Evolutionary conservation across 2,329 filamentous ascomycete species (phyloP).

Genomic region (Fusarium illudens): DNA sequence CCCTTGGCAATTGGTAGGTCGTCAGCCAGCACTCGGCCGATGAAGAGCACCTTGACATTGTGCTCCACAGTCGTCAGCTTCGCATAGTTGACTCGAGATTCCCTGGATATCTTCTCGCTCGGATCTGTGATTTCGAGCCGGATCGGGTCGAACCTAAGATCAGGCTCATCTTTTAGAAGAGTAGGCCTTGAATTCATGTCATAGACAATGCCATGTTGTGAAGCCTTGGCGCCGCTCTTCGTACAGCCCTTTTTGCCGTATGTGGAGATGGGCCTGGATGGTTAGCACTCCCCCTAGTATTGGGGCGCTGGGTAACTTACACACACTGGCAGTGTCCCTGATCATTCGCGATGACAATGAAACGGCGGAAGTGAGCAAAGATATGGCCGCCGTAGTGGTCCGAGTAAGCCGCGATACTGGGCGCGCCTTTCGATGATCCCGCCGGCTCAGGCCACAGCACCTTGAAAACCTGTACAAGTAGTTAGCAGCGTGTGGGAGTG

Average conservation of each 20-base stretch:
- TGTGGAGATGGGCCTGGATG: slow-evolving; percentile 61
- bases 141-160: slow-evolving; percentile 59
- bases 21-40: slow-evolving; percentile 55
- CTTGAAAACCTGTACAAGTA: slow-evolving; percentile 59
- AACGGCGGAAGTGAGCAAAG: slow-evolving; percentile 61
- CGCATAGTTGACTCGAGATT: slow-evolving; percentile 67
- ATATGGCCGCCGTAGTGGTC: slow-evolving; percentile 51
- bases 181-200: slow-evolving; percentile 46
- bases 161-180: slow-evolving; percentile 53
- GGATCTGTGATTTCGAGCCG: slow-evolving; percentile 53
- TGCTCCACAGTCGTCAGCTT: slow-evolving; percentile 66
- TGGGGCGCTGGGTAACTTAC: slow-evolving; percentile 50
- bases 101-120: slow-evolving; percentile 56
- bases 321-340: slow-evolving; percentile 64
- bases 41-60: slow-evolving; percentile 65
- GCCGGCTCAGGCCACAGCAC: slow-evolving; percentile 65
- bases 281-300: slow-evolving; percentile 12
- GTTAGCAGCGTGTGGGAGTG: neutral
- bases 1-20: slow-evolving; percentile 54
- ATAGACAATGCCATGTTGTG: slow-evolving; percentile 63
- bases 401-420: slow-evolving; percentile 47
- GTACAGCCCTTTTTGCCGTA: slow-evolving; percentile 62
- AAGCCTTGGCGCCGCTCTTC: slow-evolving; percentile 61
- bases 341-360: slow-evolving; percentile 62
- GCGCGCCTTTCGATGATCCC: slow-evolving; percentile 42